Base-by-base conservation (phyloP, 352 stramenopile species). In the Globisporangium spinosum region DNA sequence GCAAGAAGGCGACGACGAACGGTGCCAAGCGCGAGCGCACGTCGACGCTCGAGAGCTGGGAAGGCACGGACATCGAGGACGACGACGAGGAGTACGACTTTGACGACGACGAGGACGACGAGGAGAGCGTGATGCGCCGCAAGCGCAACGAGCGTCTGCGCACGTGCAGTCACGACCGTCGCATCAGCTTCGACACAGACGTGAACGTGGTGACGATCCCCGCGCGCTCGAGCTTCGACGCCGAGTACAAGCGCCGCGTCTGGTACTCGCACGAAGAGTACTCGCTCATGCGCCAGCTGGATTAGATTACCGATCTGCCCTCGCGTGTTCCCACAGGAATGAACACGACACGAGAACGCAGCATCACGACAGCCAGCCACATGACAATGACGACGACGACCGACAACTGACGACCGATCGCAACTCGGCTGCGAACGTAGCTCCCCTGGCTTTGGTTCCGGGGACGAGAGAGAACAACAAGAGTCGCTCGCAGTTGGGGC, bases 251-350 rank as follows among this genome's bases (percentile, higher is more conserved):
- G 72, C 76, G 74, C 32, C 78, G 80, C 56, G 77, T 94, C 12
- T 94, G 85, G 85, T 94, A 94, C 72, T 80, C 83, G 56, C 70
- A 68, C 38, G 85, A 91, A 63, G 85, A 94, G 58, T 78, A 91
- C 69, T 72, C 75, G 57, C 65, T 73, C 70, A 82, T 82, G 80
- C 72, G 82, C 62, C 64, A 87, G 47, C 65, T 81, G 72, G 60
- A 55, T 34, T 58, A 58, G 35, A 51, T 5, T 7, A 32, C 4
- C 20, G 13, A 13, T 2, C 10, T 38, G 61, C 53, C 47, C 4
- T 45, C 38, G 62, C 43, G 43, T 51, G 43, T 51, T 51, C 43
- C 43, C 43, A 51, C 7, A 51, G 43, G 43, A 51, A 67, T 57
- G 57, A 69, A 45, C 35, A 13, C 63, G 35, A 49, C 40, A 23